These are phyloP conservation scores for Chrysochromulina parva DNA, from an alignment of 78 protist species.

Conservation along the genomic window DNA sequence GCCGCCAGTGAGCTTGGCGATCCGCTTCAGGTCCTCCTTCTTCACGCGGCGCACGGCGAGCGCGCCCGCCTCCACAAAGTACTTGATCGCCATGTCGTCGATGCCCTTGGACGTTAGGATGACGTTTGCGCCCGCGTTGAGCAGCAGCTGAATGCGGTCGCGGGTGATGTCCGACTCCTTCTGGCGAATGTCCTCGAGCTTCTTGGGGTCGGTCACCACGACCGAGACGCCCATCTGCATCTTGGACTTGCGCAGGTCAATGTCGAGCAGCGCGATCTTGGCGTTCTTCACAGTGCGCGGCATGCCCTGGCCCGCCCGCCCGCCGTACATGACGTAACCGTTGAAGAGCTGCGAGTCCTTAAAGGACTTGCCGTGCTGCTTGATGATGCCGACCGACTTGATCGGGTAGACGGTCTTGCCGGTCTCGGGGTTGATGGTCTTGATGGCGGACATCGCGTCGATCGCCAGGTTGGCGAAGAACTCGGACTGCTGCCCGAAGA, in stretches of 20 bases:
- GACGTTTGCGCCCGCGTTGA: slow-evolving; percentile 85
- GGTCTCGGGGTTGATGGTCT: slow-evolving; percentile 66
- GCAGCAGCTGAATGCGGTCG: slow-evolving; percentile 83
- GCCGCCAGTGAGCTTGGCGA: slow-evolving; percentile 85
- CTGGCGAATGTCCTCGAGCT: slow-evolving; percentile 85
- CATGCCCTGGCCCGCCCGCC: slow-evolving; percentile 84
- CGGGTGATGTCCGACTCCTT: slow-evolving; percentile 54
- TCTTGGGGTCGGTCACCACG: slow-evolving; percentile 83
- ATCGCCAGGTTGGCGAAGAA: slow-evolving; percentile 92
- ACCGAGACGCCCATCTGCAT: slow-evolving; percentile 83
- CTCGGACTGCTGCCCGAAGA: slow-evolving; percentile 78
- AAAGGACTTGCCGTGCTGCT: slow-evolving; percentile 91
- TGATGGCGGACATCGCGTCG: slow-evolving; percentile 89
- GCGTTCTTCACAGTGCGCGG: slow-evolving; percentile 49
- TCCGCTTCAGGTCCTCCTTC: slow-evolving; percentile 90
- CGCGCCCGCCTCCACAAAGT: slow-evolving; percentile 92
- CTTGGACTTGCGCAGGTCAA: slow-evolving; percentile 81
- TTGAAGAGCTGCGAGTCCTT: slow-evolving; percentile 74
- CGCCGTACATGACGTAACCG: slow-evolving; percentile 94
- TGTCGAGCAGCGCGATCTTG: slow-evolving; percentile 96
- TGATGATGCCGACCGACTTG: slow-evolving; percentile 88
- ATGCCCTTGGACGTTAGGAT: slow-evolving; percentile 97
- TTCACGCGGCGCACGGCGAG: slow-evolving; percentile 92
- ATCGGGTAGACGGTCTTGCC: slow-evolving; percentile 58
- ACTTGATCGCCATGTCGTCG: slow-evolving; percentile 92